Evolutionary conservation across 164 flowering plant genomes (phyloP).

Genomic region (Tetracentron sinense): DNA sequence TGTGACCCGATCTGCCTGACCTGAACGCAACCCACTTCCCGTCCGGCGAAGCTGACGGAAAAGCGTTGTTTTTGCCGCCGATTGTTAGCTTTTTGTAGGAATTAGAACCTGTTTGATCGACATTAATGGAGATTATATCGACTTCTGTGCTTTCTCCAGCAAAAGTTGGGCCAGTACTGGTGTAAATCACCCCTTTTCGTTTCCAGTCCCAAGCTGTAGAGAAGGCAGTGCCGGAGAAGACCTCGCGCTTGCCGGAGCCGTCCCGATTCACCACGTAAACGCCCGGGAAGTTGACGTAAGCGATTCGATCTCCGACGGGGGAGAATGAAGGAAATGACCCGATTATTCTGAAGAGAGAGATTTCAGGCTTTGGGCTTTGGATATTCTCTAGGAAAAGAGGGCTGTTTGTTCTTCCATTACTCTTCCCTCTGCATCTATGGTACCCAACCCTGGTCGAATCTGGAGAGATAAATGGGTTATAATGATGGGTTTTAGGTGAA

Average conservation of each 20-base stretch:
- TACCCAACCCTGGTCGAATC: conserved; percentile 64
- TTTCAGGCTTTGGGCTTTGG: conserved; percentile 30
- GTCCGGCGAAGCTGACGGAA: conserved; percentile 84
- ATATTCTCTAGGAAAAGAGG: conserved; percentile 54
- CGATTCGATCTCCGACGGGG: conserved; percentile 66
- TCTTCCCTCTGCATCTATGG: conserved; percentile 59
- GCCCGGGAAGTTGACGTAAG: conserved; percentile 62
- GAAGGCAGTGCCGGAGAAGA: conserved; percentile 45
- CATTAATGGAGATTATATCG: conserved; percentile 54
- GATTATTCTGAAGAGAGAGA: conserved; percentile 64
- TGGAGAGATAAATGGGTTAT: conserved; percentile 73
- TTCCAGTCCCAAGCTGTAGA: conserved; percentile 79
- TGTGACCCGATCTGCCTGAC: conserved; percentile 76
- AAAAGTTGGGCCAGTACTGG: conserved; percentile 65
- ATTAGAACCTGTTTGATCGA: conserved; percentile 19
- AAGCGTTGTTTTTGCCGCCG: conserved; percentile 79
- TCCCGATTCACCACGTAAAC: conserved; percentile 64
- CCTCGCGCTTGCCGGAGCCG: conserved; percentile 52
- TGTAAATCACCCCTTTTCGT: conserved; percentile 63
- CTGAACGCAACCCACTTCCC: conserved; percentile 82
- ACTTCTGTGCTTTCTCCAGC: conserved; percentile 58
- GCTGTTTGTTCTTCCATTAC: conserved; percentile 21
- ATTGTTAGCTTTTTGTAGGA: conserved; percentile 41
- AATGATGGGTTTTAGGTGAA: conserved; percentile 66
- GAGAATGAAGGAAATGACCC: conserved; percentile 90